Percentiles rank a stretch among this genome's conserved stretches.
Conservation (phyloP, 306 rosid genomes). For the Cicer yamashitae region DNA sequence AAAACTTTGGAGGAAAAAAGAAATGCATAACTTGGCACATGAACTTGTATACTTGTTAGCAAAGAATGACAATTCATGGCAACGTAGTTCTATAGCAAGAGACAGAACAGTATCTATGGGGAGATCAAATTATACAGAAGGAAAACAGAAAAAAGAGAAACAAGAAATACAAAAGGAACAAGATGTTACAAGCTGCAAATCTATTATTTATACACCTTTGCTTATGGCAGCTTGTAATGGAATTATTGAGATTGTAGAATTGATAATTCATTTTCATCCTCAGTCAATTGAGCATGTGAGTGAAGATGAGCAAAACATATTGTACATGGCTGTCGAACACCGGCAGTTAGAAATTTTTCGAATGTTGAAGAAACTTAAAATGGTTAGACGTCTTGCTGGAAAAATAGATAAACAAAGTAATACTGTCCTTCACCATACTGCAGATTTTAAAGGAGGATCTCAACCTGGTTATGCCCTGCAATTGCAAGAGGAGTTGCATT, state of each 20-base stretch:
- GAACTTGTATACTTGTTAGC: slow-evolving; percentile 45
- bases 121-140: background rate
- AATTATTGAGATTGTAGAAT: slow-evolving; percentile 54
- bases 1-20: slow-evolving; percentile 48
- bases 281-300: slow-evolving; percentile 53
- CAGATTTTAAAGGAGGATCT: slow-evolving; percentile 46
- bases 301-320: slow-evolving; percentile 48
- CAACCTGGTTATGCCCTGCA: slow-evolving; percentile 56
- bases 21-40: slow-evolving; percentile 43
- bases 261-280: slow-evolving; percentile 44
- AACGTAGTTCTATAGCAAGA: background rate
- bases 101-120: slow-evolving; percentile 45
- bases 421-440: slow-evolving; percentile 50
- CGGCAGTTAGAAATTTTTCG: slow-evolving; percentile 39
- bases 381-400: slow-evolving; percentile 41
- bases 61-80: slow-evolving; percentile 46
- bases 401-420: slow-evolving; percentile 45
- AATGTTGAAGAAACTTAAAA: slow-evolving; percentile 42
- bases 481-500: slow-evolving; percentile 52
- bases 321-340: slow-evolving; percentile 47
- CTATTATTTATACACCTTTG: slow-evolving; percentile 49
- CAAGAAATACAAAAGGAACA: background rate
- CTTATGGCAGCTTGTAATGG: slow-evolving; percentile 56
- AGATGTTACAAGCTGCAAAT: background rate
- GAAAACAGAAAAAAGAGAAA: background rate